Evolutionary conservation across 805 yeast species (phyloP).

Genomic region (Pichia gijzeniarum): DNA sequence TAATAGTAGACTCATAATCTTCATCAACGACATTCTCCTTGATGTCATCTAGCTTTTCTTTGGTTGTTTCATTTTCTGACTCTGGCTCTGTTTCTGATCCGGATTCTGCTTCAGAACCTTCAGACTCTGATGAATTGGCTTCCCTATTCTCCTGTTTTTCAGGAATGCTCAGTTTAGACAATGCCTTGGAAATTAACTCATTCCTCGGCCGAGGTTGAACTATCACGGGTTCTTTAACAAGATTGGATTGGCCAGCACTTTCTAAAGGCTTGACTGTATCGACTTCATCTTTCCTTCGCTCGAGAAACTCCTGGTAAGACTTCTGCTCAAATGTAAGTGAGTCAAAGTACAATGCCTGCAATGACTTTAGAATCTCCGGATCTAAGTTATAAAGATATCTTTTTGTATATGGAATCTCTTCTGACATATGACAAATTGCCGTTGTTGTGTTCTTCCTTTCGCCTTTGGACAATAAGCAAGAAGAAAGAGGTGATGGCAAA

Average conservation of each 20-base stretch:
- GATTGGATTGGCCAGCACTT: not conserved
- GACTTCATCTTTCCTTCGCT: slow-evolving; percentile 15
- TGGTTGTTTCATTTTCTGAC: not conserved
- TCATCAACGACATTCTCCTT: not conserved
- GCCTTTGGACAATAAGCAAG: not conserved
- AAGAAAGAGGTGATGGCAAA: not conserved
- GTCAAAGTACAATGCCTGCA: slow-evolving; percentile 52
- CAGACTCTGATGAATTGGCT: slow-evolving; percentile 32
- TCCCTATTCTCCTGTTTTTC: slow-evolving; percentile 1
- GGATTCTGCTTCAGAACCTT: slow-evolving; percentile 2
- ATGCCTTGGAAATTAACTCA: not conserved
- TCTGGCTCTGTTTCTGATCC: slow-evolving; percentile 11
- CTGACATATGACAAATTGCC: slow-evolving; percentile 2
- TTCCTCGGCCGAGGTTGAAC: slow-evolving; percentile 15
- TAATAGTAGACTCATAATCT: slow-evolving; percentile 31
- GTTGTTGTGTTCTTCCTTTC: not conserved
- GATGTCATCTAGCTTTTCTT: not conserved
- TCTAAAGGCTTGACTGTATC: not conserved
- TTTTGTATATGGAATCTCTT: slow-evolving; percentile 24
- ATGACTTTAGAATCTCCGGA: slow-evolving; percentile 34
- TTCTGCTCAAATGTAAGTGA: slow-evolving; percentile 34
- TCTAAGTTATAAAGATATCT: slow-evolving; percentile 46
- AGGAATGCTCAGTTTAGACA: slow-evolving; percentile 4
- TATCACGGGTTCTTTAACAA: not conserved
- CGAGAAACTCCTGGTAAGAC: slow-evolving; percentile 17